Conservation (phyloP, 78 protist species). For the Speleostelium caveatum region DNA sequence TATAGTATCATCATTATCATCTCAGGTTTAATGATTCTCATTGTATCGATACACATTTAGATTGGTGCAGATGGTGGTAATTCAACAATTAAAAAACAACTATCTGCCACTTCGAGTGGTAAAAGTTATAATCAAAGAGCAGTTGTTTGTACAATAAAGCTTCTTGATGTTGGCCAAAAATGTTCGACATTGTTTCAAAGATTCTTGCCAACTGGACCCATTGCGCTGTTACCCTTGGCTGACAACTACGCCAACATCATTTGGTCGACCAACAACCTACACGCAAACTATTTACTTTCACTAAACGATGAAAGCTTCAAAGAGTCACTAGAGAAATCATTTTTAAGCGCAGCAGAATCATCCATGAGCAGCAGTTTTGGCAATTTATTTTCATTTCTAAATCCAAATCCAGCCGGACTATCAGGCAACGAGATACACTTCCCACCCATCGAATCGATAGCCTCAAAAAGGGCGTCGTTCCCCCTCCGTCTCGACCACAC, state of each 20-base stretch:
- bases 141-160: constrained; percentile 72
- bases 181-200: constrained; percentile 69
- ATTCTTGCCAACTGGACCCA: constrained; percentile 85
- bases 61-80: constrained; percentile 82
- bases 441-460: constrained; percentile 45
- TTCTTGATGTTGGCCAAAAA: background rate
- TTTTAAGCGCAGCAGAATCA: constrained; percentile 11
- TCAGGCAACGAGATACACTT: constrained; percentile 44
- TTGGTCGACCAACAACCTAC: constrained; percentile 70
- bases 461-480: constrained; percentile 69
- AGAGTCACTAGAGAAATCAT: constrained; percentile 28
- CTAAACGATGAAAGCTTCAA: constrained; percentile 45
- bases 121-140: constrained; percentile 77
- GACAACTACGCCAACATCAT: constrained; percentile 61
- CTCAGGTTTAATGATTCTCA: no score
- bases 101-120: constrained; percentile 8
- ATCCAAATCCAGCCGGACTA: constrained; percentile 30
- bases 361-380: background rate
- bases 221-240: constrained; percentile 83
- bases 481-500: constrained; percentile 76
- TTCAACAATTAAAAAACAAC: constrained; percentile 56
- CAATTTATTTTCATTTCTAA: background rate
- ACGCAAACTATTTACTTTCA: constrained; percentile 59
- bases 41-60: no score
- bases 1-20: no score